Conservation (phyloP, 257 asterid species). For the Verbena officinalis region DNA sequence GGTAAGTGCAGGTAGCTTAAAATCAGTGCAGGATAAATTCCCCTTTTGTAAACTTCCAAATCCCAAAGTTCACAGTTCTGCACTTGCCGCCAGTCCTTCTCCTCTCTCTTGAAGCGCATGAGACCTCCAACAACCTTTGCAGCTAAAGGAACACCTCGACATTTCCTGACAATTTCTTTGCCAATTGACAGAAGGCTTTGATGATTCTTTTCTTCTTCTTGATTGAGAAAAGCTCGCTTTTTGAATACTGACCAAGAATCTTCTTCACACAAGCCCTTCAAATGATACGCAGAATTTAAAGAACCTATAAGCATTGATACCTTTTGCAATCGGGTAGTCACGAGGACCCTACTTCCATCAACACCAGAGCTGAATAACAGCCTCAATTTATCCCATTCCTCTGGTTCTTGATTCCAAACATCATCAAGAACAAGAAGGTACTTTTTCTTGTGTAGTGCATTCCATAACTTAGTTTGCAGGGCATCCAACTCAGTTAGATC, state of each 20-base stretch:
- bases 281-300: conserved; percentile 2
- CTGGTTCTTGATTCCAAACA: conserved; percentile 35
- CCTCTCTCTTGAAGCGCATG: conserved; percentile 30
- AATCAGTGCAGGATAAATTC: conserved; percentile 17
- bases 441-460: conserved; percentile 24
- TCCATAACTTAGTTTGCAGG: conserved; percentile 23
- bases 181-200: conserved; percentile 25
- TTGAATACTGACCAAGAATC: conserved; percentile 34
- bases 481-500: conserved; percentile 31
- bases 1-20: conserved; percentile 38
- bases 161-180: conserved; percentile 27
- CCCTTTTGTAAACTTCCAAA: neutral
- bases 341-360: conserved; percentile 35
- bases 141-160: conserved; percentile 35
- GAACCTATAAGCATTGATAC: conserved; percentile 15
- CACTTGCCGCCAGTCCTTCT: conserved; percentile 34
- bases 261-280: conserved; percentile 28
- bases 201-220: conserved; percentile 25
- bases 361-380: conserved; percentile 21
- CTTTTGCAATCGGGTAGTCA: conserved; percentile 27
- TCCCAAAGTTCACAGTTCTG: conserved; percentile 33
- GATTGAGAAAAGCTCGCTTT: conserved; percentile 19
- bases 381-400: conserved; percentile 32
- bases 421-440: conserved; percentile 40
- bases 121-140: conserved; percentile 32